These are phyloP conservation scores for Fusarium irregulare DNA, from an alignment of 2,329 filamentous ascomycete genomes.

Conservation along the genomic window DNA sequence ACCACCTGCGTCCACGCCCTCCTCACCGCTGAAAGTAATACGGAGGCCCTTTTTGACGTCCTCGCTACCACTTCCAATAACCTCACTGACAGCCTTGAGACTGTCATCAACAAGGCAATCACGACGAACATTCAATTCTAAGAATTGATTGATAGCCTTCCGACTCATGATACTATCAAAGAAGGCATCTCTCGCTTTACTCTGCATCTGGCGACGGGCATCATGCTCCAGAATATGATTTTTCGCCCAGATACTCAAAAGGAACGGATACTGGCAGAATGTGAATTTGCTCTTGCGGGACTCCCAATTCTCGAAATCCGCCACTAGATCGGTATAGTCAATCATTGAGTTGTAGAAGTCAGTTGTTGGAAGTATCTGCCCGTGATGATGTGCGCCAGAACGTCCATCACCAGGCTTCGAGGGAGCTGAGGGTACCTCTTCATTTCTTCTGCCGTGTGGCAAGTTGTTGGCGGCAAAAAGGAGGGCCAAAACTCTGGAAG, in stretches of 20 bases:
- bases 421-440: conserved; percentile 35
- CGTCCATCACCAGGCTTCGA: conserved; percentile 42
- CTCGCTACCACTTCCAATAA: conserved; percentile 81
- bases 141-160: conserved; percentile 78
- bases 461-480: conserved; percentile 84
- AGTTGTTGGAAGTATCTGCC: conserved; percentile 80
- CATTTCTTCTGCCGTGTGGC: conserved; percentile 52
- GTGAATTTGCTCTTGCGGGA: conserved; percentile 78
- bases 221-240: conserved; percentile 91
- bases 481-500: conserved; percentile 81
- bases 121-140: conserved; percentile 80
- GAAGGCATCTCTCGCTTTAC: conserved; percentile 88
- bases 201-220: conserved; percentile 87
- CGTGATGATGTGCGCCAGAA: conserved; percentile 53
- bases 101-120: conserved; percentile 92
- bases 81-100: conserved; percentile 84
- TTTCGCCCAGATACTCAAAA: conserved; percentile 92
- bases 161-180: conserved; percentile 87
- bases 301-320: conserved; percentile 91
- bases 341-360: conserved; percentile 90
- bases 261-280: conserved; percentile 93
- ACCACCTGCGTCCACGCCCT: conserved; percentile 90
- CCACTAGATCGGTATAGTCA: conserved; percentile 85
- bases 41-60: conserved; percentile 91
- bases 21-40: conserved; percentile 88